These are phyloP conservation scores for Dipteronia sinensis DNA, from an alignment of 345 rosid species.

Conservation along the genomic window DNA sequence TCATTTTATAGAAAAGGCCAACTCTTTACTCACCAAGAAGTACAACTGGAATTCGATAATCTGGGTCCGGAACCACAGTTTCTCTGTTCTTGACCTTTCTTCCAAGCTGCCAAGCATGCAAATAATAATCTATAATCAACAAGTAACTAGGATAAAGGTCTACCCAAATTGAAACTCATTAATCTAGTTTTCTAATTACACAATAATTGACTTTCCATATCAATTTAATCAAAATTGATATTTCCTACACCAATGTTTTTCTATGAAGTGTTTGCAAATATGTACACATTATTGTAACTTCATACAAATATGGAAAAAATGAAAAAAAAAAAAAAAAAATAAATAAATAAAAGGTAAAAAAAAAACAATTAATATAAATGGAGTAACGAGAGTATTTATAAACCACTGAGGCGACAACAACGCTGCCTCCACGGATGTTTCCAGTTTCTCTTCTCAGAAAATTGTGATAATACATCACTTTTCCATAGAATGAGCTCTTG, in stretches of 20 bases:
- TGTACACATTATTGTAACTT: neutral
- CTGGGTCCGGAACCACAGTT: constrained; percentile 67
- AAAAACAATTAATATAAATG: neutral
- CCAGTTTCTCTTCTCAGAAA: constrained; percentile 22
- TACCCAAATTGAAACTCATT: constrained; percentile 12
- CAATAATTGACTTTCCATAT: neutral
- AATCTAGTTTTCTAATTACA: neutral
- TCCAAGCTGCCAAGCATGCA: constrained; percentile 48
- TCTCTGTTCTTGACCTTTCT: constrained; percentile 46
- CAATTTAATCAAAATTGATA: constrained; percentile 1
- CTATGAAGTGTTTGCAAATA: neutral
- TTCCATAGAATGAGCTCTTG: constrained; percentile 43
- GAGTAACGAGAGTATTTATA: constrained; percentile 3
- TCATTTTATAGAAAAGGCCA: neutral
- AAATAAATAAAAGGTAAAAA: neutral
- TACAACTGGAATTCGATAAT: constrained; percentile 59
- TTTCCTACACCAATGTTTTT: neutral
- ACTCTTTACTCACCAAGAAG: constrained; percentile 46
- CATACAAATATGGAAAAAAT: neutral
- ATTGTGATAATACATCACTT: constrained; percentile 21
- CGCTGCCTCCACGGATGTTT: constrained; percentile 19
- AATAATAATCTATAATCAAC: constrained; percentile 7
- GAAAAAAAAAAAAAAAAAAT: neutral
- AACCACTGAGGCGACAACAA: constrained; percentile 50
- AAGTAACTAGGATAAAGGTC: neutral